Base-by-base conservation (phyloP, 495 filamentous ascomycete species). In the Aspergillus egyptiacus region DNA sequence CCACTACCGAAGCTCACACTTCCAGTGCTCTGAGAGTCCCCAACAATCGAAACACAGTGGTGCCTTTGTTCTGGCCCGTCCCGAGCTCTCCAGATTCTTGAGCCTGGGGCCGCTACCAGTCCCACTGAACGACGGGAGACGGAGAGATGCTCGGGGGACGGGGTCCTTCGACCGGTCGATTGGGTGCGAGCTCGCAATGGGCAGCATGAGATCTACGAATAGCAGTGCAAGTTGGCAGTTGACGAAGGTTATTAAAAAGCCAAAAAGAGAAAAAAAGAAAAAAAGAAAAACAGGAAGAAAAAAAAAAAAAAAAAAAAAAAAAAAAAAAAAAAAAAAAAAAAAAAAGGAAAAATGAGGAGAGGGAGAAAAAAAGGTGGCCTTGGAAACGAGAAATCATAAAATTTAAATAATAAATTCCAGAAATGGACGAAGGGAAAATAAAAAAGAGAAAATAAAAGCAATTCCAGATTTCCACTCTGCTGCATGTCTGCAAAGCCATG, bases 401-500 rank as follows among this genome's bases (percentile, higher is more conserved):
- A 28, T 28, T 30, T 5, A 41, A 43, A 51, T 38, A 46, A 25
- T 41, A 14, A 47, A 33, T 42, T 8, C 30, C 11, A 39, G 24
- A 31, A 52, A 46, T 14, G 15, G 17, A 39, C 27, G 19, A 50
- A 34, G 25, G 17, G 32, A 48, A 43, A 42, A 10, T 24, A 23
- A 25, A 17, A 19, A 38, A 17, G 36, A 51, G 36, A 25, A 47
- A 51, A 51, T 33, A 48, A 46, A 46, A 37, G 31, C 38, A 56
- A 39, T 50, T 25, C 48, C 42, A 48, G 33, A 49, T 46, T 51
- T 40, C 46, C 56, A 46, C 40, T 40, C 51, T 58, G 45, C 36
- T 54, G 52, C 52, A 58, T 25, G 43, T 49, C 48, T 42, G 48
- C 41, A 48, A 35, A 54, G 45, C 50, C 48, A 46, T 55, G 52